These are phyloP conservation scores for Chaetomium strumarium DNA, from an alignment of 2,329 filamentous ascomycete genomes.

Conservation along the genomic window DNA sequence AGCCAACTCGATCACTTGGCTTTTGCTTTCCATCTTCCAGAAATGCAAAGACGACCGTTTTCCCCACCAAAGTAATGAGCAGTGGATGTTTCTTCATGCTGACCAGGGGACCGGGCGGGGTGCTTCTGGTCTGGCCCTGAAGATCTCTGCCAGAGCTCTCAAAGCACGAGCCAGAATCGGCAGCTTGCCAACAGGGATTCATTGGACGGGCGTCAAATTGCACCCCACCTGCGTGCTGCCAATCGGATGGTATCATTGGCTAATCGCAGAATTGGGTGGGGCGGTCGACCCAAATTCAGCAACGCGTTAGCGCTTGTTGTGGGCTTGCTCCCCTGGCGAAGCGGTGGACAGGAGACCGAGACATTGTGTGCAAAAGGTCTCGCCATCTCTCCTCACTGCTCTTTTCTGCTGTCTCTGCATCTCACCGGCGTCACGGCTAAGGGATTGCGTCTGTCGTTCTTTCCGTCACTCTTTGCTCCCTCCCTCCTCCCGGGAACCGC, in stretches of 20 bases:
- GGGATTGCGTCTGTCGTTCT: constrained; percentile 32
- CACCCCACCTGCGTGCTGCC: constrained; percentile 8
- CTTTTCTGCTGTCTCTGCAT: constrained; percentile 27
- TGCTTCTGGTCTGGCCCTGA: not conserved
- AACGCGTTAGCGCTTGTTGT: constrained; percentile 13
- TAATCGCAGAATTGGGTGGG: not conserved
- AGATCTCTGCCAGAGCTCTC: constrained; percentile 1
- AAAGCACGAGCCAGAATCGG: constrained; percentile 7
- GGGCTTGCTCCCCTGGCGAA: constrained; percentile 17
- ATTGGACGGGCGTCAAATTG: constrained; percentile 16
- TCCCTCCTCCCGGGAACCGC: constrained; percentile 15
- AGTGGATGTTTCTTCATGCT: constrained; percentile 10
- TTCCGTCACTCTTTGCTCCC: constrained; percentile 32
- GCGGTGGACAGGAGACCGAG: constrained; percentile 7
- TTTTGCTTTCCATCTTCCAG: not conserved
- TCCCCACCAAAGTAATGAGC: constrained; percentile 10
- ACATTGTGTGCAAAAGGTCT: constrained; percentile 15
- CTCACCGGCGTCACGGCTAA: constrained; percentile 23
- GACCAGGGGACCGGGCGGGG: not conserved
- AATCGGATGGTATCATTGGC: constrained; percentile 9
- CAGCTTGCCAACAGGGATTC: not conserved
- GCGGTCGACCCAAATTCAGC: constrained; percentile 20
- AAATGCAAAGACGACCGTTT: not conserved
- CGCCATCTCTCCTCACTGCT: constrained; percentile 22
- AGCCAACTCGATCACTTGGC: not conserved